phyloP scores from a whole-genome alignment of 2,329 filamentous ascomycete species.

The Colletotrichum destructivum region DNA sequence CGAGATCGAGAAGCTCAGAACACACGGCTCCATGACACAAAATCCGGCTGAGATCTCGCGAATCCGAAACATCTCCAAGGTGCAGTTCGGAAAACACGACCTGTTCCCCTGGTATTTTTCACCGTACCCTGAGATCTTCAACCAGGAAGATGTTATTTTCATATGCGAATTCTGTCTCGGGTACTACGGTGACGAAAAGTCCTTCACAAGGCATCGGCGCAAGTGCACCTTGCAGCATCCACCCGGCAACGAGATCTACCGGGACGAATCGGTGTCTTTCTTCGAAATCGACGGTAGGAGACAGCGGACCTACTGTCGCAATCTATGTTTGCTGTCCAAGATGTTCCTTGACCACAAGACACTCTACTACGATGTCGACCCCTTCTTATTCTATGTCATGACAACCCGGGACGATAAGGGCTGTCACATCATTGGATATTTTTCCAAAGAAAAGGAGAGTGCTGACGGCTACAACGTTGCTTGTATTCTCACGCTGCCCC shows the following conservation, averaged over 20 bases:
- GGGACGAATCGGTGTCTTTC: conserved; percentile 93
- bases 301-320: conserved; percentile 96
- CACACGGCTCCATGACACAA: conserved; percentile 97
- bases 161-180: conserved; percentile 97
- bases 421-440: conserved; percentile 98
- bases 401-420: conserved; percentile 89
- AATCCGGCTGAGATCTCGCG: conserved; percentile 97
- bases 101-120: conserved; percentile 99
- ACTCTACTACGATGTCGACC: conserved; percentile 99
- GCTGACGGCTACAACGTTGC: conserved; percentile 98
- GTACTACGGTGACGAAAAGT: conserved; percentile 88
- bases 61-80: conserved; percentile 92
- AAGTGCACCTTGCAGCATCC: conserved; percentile 95
- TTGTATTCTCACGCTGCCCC: conserved; percentile 95
- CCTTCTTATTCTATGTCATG: conserved; percentile 99
- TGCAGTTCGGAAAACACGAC: conserved; percentile 94
- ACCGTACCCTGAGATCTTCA: conserved; percentile 92
- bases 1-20: conserved; percentile 96
- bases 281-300: conserved; percentile 97
- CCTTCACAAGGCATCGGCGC: conserved; percentile 86
- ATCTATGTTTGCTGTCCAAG: conserved; percentile 93
- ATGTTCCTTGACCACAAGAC: conserved; percentile 99
- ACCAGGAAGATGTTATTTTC: conserved; percentile 90
- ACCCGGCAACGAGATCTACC: conserved; percentile 98
- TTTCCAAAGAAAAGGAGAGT: conserved; percentile 98